These are phyloP conservation scores for Fusarium siculi DNA, from an alignment of 2,329 filamentous ascomycete species.

Conservation along the genomic window DNA sequence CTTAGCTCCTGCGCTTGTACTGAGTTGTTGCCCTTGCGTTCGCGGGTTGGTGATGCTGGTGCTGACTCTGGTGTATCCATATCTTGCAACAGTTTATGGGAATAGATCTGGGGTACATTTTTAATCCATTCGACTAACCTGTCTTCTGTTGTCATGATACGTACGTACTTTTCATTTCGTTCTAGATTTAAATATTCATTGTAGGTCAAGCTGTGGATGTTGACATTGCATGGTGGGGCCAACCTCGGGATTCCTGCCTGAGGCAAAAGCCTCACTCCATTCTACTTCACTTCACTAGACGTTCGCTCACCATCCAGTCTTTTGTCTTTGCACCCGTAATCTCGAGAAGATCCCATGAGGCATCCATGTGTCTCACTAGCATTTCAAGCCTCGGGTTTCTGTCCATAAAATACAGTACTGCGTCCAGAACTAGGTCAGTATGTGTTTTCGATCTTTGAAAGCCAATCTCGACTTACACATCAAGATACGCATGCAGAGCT, in stretches of 20 bases:
- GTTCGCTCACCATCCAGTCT: neutral
- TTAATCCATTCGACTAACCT: neutral
- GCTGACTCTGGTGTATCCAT: rapidly evolving
- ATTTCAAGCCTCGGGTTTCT: neutral
- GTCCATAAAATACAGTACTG: neutral
- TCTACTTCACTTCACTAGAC: neutral
- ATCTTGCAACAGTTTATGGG: neutral
- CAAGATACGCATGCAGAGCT: constrained; percentile 21
- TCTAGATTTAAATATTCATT: neutral
- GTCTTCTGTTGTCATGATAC: neutral
- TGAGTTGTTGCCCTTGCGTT: neutral
- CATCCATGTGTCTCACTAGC: rapidly evolving
- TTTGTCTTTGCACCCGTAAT: rapidly evolving
- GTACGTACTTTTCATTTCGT: rapidly evolving
- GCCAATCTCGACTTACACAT: neutral
- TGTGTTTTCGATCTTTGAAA: rapidly evolving
- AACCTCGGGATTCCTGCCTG: neutral
- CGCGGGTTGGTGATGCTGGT: neutral
- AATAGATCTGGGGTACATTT: neutral
- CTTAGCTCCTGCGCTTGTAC: neutral
- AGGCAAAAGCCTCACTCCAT: neutral
- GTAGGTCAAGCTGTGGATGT: neutral
- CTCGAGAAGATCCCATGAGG: rapidly evolving
- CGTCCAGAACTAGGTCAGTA: rapidly evolving
- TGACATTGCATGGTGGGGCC: neutral